Evolutionary conservation across 352 stramenopile genomes (phyloP), one percentile per base, ranked within the genome.

Genomic region (Phytopythium ostracodes): DNA sequence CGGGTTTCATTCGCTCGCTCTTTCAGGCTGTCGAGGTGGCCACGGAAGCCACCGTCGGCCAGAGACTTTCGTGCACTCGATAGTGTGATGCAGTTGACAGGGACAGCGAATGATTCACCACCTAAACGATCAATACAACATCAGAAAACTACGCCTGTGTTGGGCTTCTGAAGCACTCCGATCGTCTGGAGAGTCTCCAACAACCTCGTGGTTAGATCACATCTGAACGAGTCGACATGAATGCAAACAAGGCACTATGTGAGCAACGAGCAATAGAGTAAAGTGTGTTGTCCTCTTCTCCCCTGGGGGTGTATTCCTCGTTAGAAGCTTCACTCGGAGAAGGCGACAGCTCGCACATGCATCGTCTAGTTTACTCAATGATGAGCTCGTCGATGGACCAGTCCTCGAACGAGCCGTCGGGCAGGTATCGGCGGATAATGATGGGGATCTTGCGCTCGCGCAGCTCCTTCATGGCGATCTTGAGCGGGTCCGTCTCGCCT

Each of bases 391-490:
- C 96, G 69, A 99, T 98, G 51, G 83, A 92, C 97, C 97, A 99
- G 86, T 99, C 98, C 83, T 99, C 98, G 74, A 99, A 98, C 76
- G 90, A 99, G 40, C 96, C 96, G 84, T 99, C 97, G 18, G 98
- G 98, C 68, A 99, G 76, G 81, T 99, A 99, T 52, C 98, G 81
- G 58, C 98, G 92, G 73, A 99, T 99, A 73, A 99, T 99, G 72
- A 99, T 99, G 36, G 97, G 97, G 76, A 99, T 99, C 81, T 99
- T 99, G 73, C 96, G 84, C 72, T 99, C 97, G 52, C 94, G 88
- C 31, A 99, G 87, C 84, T 99, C 98, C 79, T 99, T 99, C 87
- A 98, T 98, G 25, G 98, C 97, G 76, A 99, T 99, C 76, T 99
- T 98, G 54, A 99, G 84, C 47, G 98, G 97, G 80, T 99, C 98